Base-by-base conservation (phyloP, 176 grass and related monocot genomes). In the Urochloa ruziziensis region DNA sequence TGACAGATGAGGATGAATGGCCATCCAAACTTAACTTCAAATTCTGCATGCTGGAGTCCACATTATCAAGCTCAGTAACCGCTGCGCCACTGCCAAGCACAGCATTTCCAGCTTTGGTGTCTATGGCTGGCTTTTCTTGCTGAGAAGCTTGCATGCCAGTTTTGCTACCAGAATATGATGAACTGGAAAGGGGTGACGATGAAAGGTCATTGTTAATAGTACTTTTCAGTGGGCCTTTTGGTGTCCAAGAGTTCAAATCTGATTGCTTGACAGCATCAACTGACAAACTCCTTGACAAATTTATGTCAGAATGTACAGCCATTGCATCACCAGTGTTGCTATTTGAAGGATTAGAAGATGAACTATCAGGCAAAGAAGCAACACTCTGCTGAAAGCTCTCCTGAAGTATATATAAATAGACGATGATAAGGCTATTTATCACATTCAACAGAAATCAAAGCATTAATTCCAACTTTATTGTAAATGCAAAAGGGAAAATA, bases 21-120 rank as follows among this genome's bases (percentile, higher is more conserved):
- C 25, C 72, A 52, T 83, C 80, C 84, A 90, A 86, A 88, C 57
- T 82, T 47, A 91, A 59, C 64, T 77, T 94, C 79, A 94, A 78
- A 67, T 89, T 91, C 47, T 83, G 89, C 87, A 94, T 85, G 67
- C 18, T 84, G 47, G 81, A 80, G 9, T 87, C 74, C 36, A 91
- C 37, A 34, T 23, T 87, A 86, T 51, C 86, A 87, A 87, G 35
- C 57, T 89, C 80, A 73, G 86, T 81, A 72, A 78, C 24, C 70
- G 65, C 58, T 17, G 72, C 30, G 48, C 35, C 58, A 73, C 75
- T 82, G 77, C 40, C 21, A 62, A 60, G 53, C 60, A 88, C 28
- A 83, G 19, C 60, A 86, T 85, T 87, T 57, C 62, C 72, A 84
- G 46, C 56, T 35, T 75, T 54, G 46, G 10, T 74, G 73, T 60